These are phyloP conservation scores for Galerina sulciceps DNA, from an alignment of 768 basidiomycete species.

Conservation along the genomic window DNA sequence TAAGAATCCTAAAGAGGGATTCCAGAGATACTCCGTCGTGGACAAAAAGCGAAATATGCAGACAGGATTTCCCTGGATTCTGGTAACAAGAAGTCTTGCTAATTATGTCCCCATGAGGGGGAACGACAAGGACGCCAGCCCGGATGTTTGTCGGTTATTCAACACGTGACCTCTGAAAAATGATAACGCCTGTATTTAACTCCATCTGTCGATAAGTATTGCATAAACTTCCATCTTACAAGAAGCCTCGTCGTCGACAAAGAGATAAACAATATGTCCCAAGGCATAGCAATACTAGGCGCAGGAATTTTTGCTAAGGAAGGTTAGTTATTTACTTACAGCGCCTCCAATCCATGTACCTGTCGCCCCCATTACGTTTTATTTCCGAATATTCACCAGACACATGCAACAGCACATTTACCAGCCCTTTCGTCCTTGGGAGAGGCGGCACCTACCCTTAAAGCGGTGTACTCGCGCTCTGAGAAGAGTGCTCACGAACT, in stretches of 20 bases:
- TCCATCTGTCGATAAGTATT: conserved; percentile 15
- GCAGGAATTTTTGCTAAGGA: conserved; percentile 80
- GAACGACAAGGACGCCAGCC: not conserved
- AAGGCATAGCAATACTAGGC: conserved; percentile 77
- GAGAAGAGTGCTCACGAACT: conserved; percentile 59
- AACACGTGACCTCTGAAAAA: conserved; percentile 20
- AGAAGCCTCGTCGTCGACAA: conserved; percentile 1
- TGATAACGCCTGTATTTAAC: conserved; percentile 16
- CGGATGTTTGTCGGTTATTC: conserved; percentile 32
- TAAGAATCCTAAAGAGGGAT: conserved; percentile 25
- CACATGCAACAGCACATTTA: conserved; percentile 63
- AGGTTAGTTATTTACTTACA: conserved; percentile 47
- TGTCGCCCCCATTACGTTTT: not conserved
- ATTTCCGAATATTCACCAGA: conserved; percentile 30
- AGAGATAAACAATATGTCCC: conserved; percentile 38
- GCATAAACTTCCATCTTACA: conserved; percentile 7
- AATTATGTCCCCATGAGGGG: conserved; percentile 20
- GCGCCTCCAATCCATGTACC: conserved; percentile 19
- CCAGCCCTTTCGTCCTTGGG: conserved; percentile 68
- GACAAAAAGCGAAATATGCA: conserved; percentile 14
- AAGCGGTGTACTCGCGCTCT: conserved; percentile 84
- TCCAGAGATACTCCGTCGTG: conserved; percentile 35
- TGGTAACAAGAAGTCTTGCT: conserved; percentile 20
- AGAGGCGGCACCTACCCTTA: conserved; percentile 45
- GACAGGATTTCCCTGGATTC: conserved; percentile 21